These are phyloP conservation scores for Ogataea thermomethanolica DNA, from an alignment of 805 yeast genomes.

Conservation along the genomic window DNA sequence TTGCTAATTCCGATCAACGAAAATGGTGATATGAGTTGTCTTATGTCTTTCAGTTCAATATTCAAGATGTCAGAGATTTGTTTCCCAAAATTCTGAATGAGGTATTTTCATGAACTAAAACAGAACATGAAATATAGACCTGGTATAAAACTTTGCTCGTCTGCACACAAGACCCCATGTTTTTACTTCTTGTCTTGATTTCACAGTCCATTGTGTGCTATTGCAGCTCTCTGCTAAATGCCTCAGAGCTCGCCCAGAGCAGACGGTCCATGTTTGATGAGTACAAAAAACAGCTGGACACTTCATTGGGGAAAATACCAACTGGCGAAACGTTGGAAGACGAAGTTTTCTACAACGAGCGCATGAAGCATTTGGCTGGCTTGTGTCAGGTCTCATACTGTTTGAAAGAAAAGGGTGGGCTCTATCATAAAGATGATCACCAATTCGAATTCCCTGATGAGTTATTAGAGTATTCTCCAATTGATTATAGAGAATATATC, in stretches of 20 bases:
- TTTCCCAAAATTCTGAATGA: background rate
- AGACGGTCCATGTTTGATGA: constrained; percentile 9
- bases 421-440: constrained; percentile 5
- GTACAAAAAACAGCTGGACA: constrained; percentile 12
- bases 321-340: constrained; percentile 8
- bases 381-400: constrained; percentile 23
- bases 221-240: background rate
- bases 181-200: background rate
- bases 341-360: constrained; percentile 6
- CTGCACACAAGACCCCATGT: background rate
- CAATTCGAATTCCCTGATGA: constrained; percentile 15
- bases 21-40: too few species aligned
- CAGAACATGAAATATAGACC: constrained; percentile 7
- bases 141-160: background rate
- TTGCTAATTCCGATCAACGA: too few species aligned
- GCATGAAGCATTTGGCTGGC: constrained; percentile 9
- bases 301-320: constrained; percentile 12
- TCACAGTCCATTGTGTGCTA: background rate
- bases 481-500: constrained; percentile 11
- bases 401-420: constrained; percentile 14
- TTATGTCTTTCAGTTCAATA: too few species aligned
- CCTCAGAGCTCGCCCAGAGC: background rate
- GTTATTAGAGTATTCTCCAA: constrained; percentile 6
- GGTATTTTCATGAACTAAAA: too few species aligned
- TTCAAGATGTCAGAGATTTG: too few species aligned